Evolutionary conservation across 2,329 filamentous ascomycete species (phyloP), one percentile per base, ranked within the genome.

Genomic region (Mollisiaceae sp.): DNA sequence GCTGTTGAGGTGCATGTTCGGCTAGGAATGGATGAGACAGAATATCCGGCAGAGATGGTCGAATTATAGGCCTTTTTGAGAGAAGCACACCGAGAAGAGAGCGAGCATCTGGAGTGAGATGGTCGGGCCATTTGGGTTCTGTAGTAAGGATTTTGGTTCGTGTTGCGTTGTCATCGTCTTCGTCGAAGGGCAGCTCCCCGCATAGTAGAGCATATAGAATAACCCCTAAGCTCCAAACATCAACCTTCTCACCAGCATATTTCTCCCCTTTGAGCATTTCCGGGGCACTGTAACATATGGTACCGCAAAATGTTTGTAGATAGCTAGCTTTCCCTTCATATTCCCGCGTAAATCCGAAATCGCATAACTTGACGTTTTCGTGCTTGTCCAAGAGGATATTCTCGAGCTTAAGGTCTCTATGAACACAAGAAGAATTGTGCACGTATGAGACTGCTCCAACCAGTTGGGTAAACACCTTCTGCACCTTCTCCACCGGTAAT

Each of bases 221-320:
- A 63, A 96, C 90, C 14, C 92, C 92, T 70, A 96, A 77, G 74
- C 92, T 95, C 92, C 92, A 99, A 4, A 99, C 93, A 75, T 99
- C 95, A 58, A 99, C 94, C 81, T 97, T 98, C 81, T 97, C 93
- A 32, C 93, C 94, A 0, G 94, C 95, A 76, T 99, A 99, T 78
- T 97, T 98, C 78, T 99, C 95, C 45, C 94, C 95, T 78, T 95
- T 97, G 47, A 99, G 84, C 95, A 99, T 99, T 79, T 99, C 95
- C 1, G 95, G 95, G 2, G 95, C 95, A 62, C 93, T 97, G 79
- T 99, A 99, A 80, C 94, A 98, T 68, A 99, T 90, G 0, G 95
- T 99, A 5, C 95, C 95, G 77, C 95, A 99, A 79, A 97, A 99
- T 1, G 95, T 99, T 78, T 98, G 94, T 63, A 99, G 81, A 75